phyloP scores from a whole-genome alignment of 164 flowering plant genomes.

The Liquidambar formosana region DNA sequence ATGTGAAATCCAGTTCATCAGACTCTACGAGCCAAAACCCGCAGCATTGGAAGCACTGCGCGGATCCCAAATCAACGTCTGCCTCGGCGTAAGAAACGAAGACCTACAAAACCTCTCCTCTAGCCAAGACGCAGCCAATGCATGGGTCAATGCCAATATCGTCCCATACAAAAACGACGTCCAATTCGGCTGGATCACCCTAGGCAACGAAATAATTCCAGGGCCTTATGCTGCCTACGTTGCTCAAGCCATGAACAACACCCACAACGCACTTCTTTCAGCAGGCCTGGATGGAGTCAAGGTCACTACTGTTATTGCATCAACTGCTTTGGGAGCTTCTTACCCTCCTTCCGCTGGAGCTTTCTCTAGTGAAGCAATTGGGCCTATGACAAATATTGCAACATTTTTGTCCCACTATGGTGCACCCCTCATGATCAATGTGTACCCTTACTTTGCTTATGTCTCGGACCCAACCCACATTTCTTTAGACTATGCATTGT shows the following conservation, averaged over 20 bases:
- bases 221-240: not conserved
- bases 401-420: not conserved
- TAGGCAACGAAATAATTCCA: conserved; percentile 27
- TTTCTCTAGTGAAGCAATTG: not conserved
- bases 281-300: too few species aligned
- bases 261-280: too few species aligned
- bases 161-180: conserved; percentile 7
- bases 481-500: conserved; percentile 6
- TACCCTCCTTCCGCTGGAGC: conserved; percentile 20
- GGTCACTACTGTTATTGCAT: not conserved
- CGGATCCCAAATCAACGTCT: too few species aligned
- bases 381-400: not conserved
- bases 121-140: not conserved
- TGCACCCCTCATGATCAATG: conserved; percentile 19
- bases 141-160: conserved; percentile 15
- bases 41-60: too few species aligned
- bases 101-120: too few species aligned
- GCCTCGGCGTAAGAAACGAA: too few species aligned
- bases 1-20: too few species aligned
- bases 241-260: too few species aligned
- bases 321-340: not conserved
- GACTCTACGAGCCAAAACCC: too few species aligned
- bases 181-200: conserved; percentile 7
- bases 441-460: conserved; percentile 36
- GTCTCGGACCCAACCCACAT: conserved; percentile 10